Percentiles rank a stretch among this genome's conserved stretches.
Conservation (phyloP, 2,329 filamentous ascomycete genomes). For the Dactylonectria macrodidyma region DNA sequence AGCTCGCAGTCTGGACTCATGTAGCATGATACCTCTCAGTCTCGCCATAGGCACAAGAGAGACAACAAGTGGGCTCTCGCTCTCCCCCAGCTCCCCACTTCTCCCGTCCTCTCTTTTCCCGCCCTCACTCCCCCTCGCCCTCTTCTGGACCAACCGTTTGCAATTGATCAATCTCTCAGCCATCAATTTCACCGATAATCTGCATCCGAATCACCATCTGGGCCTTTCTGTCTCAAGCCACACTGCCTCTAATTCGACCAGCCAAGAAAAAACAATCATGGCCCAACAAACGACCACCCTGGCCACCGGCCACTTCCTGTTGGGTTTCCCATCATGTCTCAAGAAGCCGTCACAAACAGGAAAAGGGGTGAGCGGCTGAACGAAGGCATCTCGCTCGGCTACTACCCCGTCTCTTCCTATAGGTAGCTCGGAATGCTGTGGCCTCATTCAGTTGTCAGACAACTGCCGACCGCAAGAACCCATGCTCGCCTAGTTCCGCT, state of each 20-base stretch:
- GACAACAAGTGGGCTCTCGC: slow-evolving; percentile 17
- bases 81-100: slow-evolving; percentile 1
- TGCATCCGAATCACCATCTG: slow-evolving; percentile 8
- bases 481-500: slow-evolving; percentile 18
- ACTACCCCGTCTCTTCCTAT: neutral
- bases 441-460: neutral
- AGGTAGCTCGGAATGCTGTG: neutral
- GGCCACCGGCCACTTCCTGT: neutral
- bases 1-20: no score
- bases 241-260: slow-evolving; percentile 20
- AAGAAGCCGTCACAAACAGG: slow-evolving; percentile 21
- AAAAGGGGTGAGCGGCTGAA: neutral
- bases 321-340: slow-evolving; percentile 16
- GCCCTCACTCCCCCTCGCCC: neutral
- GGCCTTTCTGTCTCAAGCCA: slow-evolving; percentile 20
- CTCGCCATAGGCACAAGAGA: neutral
- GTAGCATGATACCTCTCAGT: neutral
- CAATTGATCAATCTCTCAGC: neutral
- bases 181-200: slow-evolving; percentile 11
- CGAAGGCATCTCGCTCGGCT: neutral
- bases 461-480: slow-evolving; percentile 23
- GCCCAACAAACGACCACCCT: neutral
- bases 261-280: no score
- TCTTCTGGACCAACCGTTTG: neutral
- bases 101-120: neutral